Evolutionary conservation across 1,284 basidiomycete species (phyloP).

Genomic region (Butyriboletus appendiculatus): DNA sequence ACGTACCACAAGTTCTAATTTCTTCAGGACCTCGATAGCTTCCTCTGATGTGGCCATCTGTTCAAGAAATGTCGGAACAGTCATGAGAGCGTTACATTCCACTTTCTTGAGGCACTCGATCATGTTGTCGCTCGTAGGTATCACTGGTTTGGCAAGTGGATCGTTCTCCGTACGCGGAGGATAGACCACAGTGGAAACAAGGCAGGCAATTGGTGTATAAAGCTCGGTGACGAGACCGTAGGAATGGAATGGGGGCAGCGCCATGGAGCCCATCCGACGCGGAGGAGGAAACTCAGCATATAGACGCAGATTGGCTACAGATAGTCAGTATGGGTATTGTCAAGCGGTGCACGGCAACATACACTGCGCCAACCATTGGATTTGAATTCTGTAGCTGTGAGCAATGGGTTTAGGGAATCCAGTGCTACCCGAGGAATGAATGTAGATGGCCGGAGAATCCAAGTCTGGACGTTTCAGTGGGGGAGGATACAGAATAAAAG

Average conservation of each 20-base stretch:
- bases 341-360: not conserved
- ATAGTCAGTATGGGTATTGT: not conserved
- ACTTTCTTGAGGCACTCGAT: not conserved
- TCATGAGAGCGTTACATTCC: slow-evolving; percentile 13
- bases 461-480: slow-evolving; percentile 13
- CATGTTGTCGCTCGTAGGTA: slow-evolving; percentile 17
- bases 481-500: slow-evolving; percentile 32
- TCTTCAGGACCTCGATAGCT: slow-evolving; percentile 11
- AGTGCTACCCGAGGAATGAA: slow-evolving; percentile 42
- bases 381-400: slow-evolving; percentile 24
- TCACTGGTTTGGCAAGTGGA: slow-evolving; percentile 10
- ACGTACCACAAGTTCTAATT: slow-evolving; percentile 21
- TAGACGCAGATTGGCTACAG: not conserved
- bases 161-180: slow-evolving; percentile 9
- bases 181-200: slow-evolving; percentile 16
- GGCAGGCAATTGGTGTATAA: slow-evolving; percentile 16
- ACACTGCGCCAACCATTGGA: slow-evolving; percentile 29
- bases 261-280: slow-evolving; percentile 26
- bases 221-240: slow-evolving; percentile 21
- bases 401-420: slow-evolving; percentile 39
- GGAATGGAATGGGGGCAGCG: slow-evolving; percentile 28
- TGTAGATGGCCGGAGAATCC: slow-evolving; percentile 28
- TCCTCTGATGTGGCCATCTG: slow-evolving; percentile 15
- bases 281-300: slow-evolving; percentile 5
- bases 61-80: slow-evolving; percentile 27